Conservation (phyloP, 1,139 yeast genomes). For the Nakaseomyces nivariensis region DNA sequence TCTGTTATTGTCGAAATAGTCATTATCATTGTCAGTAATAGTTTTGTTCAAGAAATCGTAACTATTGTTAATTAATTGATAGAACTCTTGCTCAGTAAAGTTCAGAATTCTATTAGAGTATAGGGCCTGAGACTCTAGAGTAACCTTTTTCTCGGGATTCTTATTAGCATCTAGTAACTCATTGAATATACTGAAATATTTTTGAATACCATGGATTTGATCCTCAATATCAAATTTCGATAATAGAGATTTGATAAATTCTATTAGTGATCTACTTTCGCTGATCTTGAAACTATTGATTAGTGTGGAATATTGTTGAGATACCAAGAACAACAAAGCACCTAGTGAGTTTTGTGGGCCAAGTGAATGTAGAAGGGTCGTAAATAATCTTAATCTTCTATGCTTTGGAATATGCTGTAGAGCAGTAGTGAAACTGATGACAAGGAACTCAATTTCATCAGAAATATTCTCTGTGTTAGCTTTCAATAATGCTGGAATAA, state of each 20-base stretch:
- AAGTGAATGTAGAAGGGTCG: constrained; percentile 66
- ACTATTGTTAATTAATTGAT: constrained; percentile 41
- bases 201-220: constrained; percentile 51
- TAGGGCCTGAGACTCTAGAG: constrained; percentile 45
- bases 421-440: constrained; percentile 86
- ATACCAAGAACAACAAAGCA: constrained; percentile 64
- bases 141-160: constrained; percentile 33
- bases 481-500: constrained; percentile 79
- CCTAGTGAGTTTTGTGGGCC: constrained; percentile 63
- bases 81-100: constrained; percentile 41
- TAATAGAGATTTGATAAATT: constrained; percentile 62
- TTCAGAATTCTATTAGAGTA: constrained; percentile 55
- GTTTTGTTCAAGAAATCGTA: constrained; percentile 45
- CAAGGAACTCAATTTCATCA: constrained; percentile 71
- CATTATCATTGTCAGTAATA: constrained; percentile 35
- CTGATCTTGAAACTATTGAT: constrained; percentile 45
- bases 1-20: constrained; percentile 36
- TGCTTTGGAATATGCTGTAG: constrained; percentile 94
- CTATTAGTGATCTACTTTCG: constrained; percentile 58
- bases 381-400: constrained; percentile 77
- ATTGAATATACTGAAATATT: constrained; percentile 48
- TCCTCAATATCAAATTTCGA: constrained; percentile 57
- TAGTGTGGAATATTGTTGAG: constrained; percentile 60
- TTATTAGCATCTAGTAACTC: constrained; percentile 25
- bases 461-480: constrained; percentile 41